Conservation (phyloP, 805 yeast species). For the Hanseniaspora hatyaiensis region DNA sequence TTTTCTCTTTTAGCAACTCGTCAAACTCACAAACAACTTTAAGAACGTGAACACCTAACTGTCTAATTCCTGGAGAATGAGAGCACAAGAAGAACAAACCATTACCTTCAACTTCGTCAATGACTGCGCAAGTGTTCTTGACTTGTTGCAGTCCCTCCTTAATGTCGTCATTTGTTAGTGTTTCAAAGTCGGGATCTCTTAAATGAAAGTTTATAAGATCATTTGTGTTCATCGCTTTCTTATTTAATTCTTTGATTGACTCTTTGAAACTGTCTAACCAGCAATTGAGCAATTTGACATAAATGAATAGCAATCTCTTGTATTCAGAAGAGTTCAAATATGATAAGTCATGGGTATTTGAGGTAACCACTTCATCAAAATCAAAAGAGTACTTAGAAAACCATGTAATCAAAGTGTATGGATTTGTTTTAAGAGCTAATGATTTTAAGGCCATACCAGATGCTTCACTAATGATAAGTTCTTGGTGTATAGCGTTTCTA, state of each 20-base stretch:
- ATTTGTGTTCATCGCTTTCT: constrained; percentile 19
- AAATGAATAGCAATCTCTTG: constrained; percentile 49
- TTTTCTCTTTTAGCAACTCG: constrained; percentile 54
- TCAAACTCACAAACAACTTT: constrained; percentile 79
- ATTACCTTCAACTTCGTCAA: constrained; percentile 93
- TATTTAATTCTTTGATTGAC: constrained; percentile 26
- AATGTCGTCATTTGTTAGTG: constrained; percentile 21
- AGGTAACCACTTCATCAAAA: constrained; percentile 55
- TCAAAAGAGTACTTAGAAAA: constrained; percentile 74
- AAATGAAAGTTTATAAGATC: constrained; percentile 13
- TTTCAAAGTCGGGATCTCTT: constrained; percentile 13
- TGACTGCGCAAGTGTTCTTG: constrained; percentile 67
- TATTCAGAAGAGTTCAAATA: constrained; percentile 53
- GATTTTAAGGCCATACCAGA: constrained; percentile 52
- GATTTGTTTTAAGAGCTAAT: constrained; percentile 56
- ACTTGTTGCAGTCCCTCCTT: constrained; percentile 58
- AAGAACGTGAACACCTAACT: constrained; percentile 62
- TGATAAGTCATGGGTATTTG: constrained; percentile 41
- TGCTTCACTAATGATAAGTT: constrained; percentile 49
- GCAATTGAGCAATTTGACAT: constrained; percentile 64
- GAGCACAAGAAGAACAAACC: constrained; percentile 86
- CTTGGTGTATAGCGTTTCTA: constrained; percentile 61
- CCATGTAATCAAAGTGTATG: constrained; percentile 56
- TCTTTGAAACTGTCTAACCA: constrained; percentile 63
- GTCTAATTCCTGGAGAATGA: constrained; percentile 65